Base-by-base conservation (phyloP, 495 filamentous ascomycete genomes). In the Cetradonia linearis region DNA sequence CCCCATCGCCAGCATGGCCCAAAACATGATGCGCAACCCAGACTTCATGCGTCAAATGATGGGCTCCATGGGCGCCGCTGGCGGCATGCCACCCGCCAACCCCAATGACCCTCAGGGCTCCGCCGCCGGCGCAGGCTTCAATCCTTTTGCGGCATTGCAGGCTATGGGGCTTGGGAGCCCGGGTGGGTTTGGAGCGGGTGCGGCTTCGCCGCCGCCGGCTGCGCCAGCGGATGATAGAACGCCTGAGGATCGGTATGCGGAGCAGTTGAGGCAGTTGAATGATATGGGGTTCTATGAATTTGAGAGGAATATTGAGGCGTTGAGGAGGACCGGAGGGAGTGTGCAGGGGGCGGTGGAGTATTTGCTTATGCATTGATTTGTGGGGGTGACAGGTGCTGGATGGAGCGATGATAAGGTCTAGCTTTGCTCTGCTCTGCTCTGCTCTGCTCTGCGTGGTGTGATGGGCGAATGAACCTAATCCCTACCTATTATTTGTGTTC, bases 201-300 rank as follows among this genome's bases (percentile, higher is more conserved):
- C 56, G 63, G 30, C 69, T 61, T 13, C 47, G 68, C 56, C 70
- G 9, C 69, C 75, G 20, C 69, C 84, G 5, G 70, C 80, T 18
- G 73, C 79, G 7, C 83, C 88, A 8, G 67, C 76, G 6, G 94
- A 97, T 70, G 92, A 78, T 67, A 79, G 91, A 61, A 90, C 93
- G 20, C 93, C 92, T 0, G 94, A 97, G 77, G 94, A 96, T 69
- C 77, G 88, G 63, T 99, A 95, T 63, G 90, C 86, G 8, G 83
- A 87, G 16, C 94, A 99, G 69, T 75, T 99, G 52, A 78, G 89
- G 50, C 92, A 96, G 70, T 74, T 99, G 63, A 97, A 99, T 70
- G 93, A 97, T 57, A 99, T 99, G 94, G 94, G 94, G 5, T 97
- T 99, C 71, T 95, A 83, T 69, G 93, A 99, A 65, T 97, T 97